A percentile compares a stretch with the other conserved stretches of the same genome.
These are phyloP conservation scores for Umbelopsis sp. DNA, from an alignment of 192 early-diverging fungal genomes.

Conservation along the genomic window DNA sequence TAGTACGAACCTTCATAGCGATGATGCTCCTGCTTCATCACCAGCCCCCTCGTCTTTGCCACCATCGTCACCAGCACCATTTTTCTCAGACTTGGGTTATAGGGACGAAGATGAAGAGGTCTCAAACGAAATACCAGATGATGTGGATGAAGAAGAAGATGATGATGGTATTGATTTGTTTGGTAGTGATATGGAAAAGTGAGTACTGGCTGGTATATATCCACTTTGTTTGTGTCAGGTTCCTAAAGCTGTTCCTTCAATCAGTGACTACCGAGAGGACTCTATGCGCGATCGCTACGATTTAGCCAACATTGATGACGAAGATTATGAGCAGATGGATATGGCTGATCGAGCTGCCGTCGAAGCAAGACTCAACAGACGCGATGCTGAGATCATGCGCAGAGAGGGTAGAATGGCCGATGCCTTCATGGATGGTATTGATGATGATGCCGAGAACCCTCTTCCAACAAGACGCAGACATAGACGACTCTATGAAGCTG, in stretches of 20 bases:
- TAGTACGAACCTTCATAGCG: constrained; percentile 28
- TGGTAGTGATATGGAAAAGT: constrained; percentile 83
- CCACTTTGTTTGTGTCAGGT: not conserved
- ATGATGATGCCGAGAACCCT: constrained; percentile 58
- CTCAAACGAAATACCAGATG: constrained; percentile 51
- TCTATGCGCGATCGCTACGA: constrained; percentile 63
- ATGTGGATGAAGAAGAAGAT: constrained; percentile 64
- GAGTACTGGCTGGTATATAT: constrained; percentile 24
- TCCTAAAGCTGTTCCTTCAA: not conserved
- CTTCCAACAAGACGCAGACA: constrained; percentile 52
- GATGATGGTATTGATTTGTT: constrained; percentile 93
- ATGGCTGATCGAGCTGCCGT: constrained; percentile 67
- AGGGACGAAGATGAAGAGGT: constrained; percentile 55
- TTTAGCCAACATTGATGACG: constrained; percentile 80
- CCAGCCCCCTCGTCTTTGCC: constrained; percentile 47
- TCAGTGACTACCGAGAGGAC: constrained; percentile 11
- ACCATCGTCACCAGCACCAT: constrained; percentile 46
- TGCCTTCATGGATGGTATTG: constrained; percentile 86
- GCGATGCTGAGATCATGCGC: constrained; percentile 73
- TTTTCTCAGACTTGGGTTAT: constrained; percentile 55
- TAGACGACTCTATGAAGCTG: constrained; percentile 52
- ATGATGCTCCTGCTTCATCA: constrained; percentile 33
- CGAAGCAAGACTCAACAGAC: constrained; percentile 76
- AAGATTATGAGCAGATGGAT: constrained; percentile 76
- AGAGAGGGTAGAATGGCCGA: constrained; percentile 82